phyloP scores from a whole-genome alignment of 495 filamentous ascomycete genomes.

The Aspergillus nidulans region DNA sequence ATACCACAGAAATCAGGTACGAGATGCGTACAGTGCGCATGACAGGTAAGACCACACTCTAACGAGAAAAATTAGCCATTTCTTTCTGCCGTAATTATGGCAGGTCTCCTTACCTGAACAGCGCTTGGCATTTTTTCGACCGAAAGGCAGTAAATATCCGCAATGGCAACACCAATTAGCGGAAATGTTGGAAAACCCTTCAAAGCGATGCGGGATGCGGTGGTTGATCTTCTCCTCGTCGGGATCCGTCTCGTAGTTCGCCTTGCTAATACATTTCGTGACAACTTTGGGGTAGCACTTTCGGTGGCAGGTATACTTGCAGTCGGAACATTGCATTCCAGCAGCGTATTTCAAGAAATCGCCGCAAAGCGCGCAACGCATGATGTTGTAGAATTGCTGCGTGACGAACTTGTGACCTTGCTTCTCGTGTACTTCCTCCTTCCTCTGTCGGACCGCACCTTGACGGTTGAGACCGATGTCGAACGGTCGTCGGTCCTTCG shows the following conservation, averaged over 20 bases:
- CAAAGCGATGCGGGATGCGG: conserved; percentile 95
- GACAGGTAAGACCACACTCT: conserved; percentile 92
- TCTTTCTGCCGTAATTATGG: not conserved
- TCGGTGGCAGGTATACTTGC: conserved; percentile 98
- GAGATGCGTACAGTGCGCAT: conserved; percentile 87
- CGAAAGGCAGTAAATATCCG: conserved; percentile 94
- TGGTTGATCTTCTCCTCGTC: conserved; percentile 99
- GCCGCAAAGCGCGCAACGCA: conserved; percentile 97
- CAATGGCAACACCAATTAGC: conserved; percentile 99
- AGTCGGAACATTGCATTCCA: conserved; percentile 98
- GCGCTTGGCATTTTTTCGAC: conserved; percentile 87
- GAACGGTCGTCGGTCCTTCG: conserved; percentile 64
- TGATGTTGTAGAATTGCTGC: conserved; percentile 99
- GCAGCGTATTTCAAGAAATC: conserved; percentile 98
- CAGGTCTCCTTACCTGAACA: conserved; percentile 64
- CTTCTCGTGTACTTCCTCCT: conserved; percentile 96
- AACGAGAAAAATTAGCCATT: conserved; percentile 4
- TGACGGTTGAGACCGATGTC: conserved; percentile 89
- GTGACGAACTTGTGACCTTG: conserved; percentile 98
- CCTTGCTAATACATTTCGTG: conserved; percentile 99
- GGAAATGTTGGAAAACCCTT: conserved; percentile 89
- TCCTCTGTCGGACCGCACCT: conserved; percentile 92
- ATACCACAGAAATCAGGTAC: conserved; percentile 99
- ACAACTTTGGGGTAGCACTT: conserved; percentile 98
- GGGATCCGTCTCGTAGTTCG: conserved; percentile 94